Percentiles rank a stretch among this genome's conserved stretches.
These are phyloP conservation scores for Castanospermum australe DNA, from an alignment of 306 rosid species.

Conservation along the genomic window DNA sequence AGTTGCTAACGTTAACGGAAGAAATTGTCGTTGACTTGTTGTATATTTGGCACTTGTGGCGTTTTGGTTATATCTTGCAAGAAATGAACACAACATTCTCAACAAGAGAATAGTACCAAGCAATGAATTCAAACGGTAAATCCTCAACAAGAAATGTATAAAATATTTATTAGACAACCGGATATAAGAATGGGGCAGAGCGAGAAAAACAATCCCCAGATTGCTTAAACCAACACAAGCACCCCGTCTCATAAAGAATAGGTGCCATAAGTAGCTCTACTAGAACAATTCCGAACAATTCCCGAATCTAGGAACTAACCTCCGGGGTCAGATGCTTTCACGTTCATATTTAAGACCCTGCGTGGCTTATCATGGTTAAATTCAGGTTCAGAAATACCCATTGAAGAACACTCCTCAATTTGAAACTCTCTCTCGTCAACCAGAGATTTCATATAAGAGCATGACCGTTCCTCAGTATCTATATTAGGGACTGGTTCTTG, in stretches of 20 bases:
- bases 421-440: conserved; percentile 77
- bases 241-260: neutral
- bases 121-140: neutral
- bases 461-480: conserved; percentile 69
- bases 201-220: too few relatives aligned
- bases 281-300: neutral
- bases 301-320: conserved; percentile 30
- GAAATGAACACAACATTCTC: neutral
- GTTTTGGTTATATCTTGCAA: neutral
- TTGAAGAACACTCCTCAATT: conserved; percentile 56
- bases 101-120: neutral
- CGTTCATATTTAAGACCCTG: conserved; percentile 52
- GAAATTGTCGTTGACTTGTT: too few relatives aligned
- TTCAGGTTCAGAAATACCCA: conserved; percentile 44
- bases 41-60: neutral
- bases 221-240: too few relatives aligned
- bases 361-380: conserved; percentile 55
- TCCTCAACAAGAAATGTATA: neutral
- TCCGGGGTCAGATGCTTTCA: conserved; percentile 49
- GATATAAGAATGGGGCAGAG: neutral
- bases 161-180: neutral
- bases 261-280: neutral
- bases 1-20: too few relatives aligned
- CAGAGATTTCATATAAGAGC: conserved; percentile 65
- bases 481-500: conserved; percentile 62